A percentile compares a stretch with the other conserved stretches of the same genome.
Evolutionary conservation across 768 basidiomycete genomes (phyloP).

Genomic region (Hebeloma cylindrosporum): DNA sequence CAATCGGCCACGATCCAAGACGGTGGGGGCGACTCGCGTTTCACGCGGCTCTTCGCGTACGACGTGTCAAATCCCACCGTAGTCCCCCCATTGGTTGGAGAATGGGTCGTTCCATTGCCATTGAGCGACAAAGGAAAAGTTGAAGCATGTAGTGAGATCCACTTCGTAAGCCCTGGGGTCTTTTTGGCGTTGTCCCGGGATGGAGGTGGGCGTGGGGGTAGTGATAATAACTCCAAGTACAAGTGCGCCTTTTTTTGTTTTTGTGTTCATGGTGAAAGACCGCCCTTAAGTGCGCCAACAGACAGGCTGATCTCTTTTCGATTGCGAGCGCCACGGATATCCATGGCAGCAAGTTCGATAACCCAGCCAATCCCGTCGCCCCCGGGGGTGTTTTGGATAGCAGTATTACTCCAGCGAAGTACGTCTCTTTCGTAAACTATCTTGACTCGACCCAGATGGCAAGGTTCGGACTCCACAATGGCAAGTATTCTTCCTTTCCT

Average conservation of each 20-base stretch:
- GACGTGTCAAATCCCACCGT: conserved; percentile 39
- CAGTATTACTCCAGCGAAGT: conserved; percentile 50
- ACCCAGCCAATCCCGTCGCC: conserved; percentile 51
- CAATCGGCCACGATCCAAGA: conserved; percentile 67
- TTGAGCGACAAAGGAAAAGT: conserved; percentile 49
- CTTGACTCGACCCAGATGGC: conserved; percentile 54
- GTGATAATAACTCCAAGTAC: conserved; percentile 47
- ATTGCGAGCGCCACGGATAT: conserved; percentile 63
- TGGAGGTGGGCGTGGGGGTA: conserved; percentile 54
- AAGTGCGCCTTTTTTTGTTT: conserved; percentile 36
- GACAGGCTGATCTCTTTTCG: conserved; percentile 60
- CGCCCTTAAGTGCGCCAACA: conserved; percentile 20
- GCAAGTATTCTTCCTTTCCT: conserved; percentile 27
- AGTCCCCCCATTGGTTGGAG: conserved; percentile 45
- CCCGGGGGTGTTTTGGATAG: conserved; percentile 45
- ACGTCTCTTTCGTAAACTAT: conserved; percentile 56
- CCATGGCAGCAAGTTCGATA: conserved; percentile 53
- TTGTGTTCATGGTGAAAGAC: too few species aligned
- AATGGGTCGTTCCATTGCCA: conserved; percentile 62
- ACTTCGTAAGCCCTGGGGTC: conserved; percentile 47
- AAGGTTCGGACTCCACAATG: conserved; percentile 65
- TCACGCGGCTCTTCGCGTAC: conserved; percentile 58
- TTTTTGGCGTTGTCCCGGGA: conserved; percentile 61
- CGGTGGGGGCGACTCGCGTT: conserved; percentile 49
- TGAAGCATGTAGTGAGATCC: conserved; percentile 48